A percentile compares a stretch with the other conserved stretches of the same genome.
Conservation (phyloP, 495 filamentous ascomycete genomes). For the Sabuloglossum arenarium region DNA sequence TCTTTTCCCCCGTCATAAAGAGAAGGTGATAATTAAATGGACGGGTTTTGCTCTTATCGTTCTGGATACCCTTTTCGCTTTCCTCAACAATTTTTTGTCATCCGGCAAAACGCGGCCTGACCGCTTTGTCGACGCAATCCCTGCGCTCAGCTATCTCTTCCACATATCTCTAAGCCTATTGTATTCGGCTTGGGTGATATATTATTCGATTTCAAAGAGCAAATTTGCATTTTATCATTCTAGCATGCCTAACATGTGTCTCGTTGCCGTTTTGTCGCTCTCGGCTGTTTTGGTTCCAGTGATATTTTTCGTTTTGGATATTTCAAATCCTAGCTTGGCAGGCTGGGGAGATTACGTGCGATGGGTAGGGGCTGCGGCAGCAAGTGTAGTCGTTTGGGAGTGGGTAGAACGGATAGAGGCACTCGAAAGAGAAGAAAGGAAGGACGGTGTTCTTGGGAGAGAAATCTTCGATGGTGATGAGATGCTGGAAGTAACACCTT, state of each 20-base stretch:
- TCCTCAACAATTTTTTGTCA: slow-evolving; percentile 62
- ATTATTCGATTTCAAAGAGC: slow-evolving; percentile 82
- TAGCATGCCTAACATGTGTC: slow-evolving; percentile 75
- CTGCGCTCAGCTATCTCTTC: slow-evolving; percentile 85
- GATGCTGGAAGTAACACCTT: slow-evolving; percentile 61
- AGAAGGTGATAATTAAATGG: slow-evolving; percentile 98
- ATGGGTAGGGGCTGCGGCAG: slow-evolving; percentile 92
- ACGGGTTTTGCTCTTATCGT: slow-evolving; percentile 83
- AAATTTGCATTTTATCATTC: slow-evolving; percentile 85
- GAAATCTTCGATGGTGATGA: slow-evolving; percentile 96
- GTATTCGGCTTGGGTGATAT: slow-evolving; percentile 90
- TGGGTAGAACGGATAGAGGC: slow-evolving; percentile 99
- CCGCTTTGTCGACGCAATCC: slow-evolving; percentile 69
- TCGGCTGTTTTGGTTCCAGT: slow-evolving; percentile 69
- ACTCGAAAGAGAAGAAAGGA: slow-evolving; percentile 83
- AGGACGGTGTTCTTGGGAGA: slow-evolving; percentile 81
- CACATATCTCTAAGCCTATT: slow-evolving; percentile 71
- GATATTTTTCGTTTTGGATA: slow-evolving; percentile 90
- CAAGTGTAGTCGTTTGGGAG: slow-evolving; percentile 96
- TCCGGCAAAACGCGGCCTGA: slow-evolving; percentile 39
- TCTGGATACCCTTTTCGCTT: slow-evolving; percentile 72
- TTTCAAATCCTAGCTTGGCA: slow-evolving; percentile 65
- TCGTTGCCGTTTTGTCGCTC: slow-evolving; percentile 65
- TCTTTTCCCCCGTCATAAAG: slow-evolving; percentile 85
- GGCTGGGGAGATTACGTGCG: slow-evolving; percentile 95